Evolutionary conservation across 495 filamentous ascomycete genomes (phyloP).

Genomic region (Penicillium antarcticum): DNA sequence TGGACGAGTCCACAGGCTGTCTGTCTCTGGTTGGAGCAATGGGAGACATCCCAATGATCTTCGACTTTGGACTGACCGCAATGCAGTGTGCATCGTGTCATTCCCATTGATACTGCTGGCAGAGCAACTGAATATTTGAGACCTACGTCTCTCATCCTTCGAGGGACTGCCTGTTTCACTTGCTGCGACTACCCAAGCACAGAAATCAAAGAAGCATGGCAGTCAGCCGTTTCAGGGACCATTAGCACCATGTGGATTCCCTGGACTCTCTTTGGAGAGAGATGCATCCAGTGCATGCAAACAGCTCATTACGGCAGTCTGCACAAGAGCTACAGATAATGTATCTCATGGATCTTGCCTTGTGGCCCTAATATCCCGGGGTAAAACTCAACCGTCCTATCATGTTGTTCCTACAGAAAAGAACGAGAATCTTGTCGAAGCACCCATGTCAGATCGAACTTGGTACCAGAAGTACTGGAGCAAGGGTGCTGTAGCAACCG

Average conservation of each 20-base stretch:
- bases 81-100: conserved; percentile 20
- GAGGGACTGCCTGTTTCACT: conserved; percentile 39
- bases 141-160: conserved; percentile 23
- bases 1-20: conserved; percentile 19
- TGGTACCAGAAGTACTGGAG: conserved; percentile 10
- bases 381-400: not conserved
- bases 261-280: conserved; percentile 28
- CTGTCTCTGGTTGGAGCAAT: conserved; percentile 12
- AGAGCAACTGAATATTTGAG: conserved; percentile 6
- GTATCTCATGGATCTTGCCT: not conserved
- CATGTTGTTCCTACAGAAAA: not conserved
- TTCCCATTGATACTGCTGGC: conserved; percentile 11
- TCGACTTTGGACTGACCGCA: conserved; percentile 24
- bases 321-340: not conserved
- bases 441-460: conserved; percentile 13
- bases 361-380: not conserved
- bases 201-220: conserved; percentile 19
- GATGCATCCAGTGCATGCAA: conserved; percentile 23
- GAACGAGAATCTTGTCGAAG: conserved; percentile 1
- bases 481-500: conserved; percentile 19
- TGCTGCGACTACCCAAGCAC: conserved; percentile 33
- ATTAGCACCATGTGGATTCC: conserved; percentile 50
- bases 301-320: conserved; percentile 28
- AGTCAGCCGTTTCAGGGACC: conserved; percentile 27
- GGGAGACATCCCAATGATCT: conserved; percentile 11